Evolutionary conservation across 768 basidiomycete species (phyloP), one percentile per base, ranked within the genome.

Genomic region (Floccularia luteovirens): DNA sequence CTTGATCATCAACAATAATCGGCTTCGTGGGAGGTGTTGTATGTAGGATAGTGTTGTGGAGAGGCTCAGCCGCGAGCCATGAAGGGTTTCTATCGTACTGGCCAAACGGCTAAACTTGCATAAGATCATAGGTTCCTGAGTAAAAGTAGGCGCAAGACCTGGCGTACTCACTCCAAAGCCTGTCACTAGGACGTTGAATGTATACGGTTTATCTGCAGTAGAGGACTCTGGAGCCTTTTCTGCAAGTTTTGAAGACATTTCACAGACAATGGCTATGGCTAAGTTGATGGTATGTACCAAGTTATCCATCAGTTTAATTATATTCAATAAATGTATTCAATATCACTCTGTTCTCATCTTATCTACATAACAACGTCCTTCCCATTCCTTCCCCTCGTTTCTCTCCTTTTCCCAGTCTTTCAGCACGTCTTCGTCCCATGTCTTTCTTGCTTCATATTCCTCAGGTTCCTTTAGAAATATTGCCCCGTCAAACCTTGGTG

Each of bases 21-120:
- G 58, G 47, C 21, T 52, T 55, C 22, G 50, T 43, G 19, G 60
- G 49, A 6, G 60, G 49, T 46, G 74, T 67, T 20, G 66, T 58
- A 19, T 54, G 59, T 6, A 82, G 58, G 42, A 74, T 48, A 30
- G 64, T 60, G 53, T 83, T 74, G 49, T 82, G 77, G 16, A 86
- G 63, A 7, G 75, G 67, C 44, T 72, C 62, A 8, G 79, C 80
- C 24, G 82, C 81, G 5, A 79, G 64, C 82, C 83, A 85, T 16
- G 82, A 84, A 2, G 83, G 82, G 50, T 85, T 85, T 41, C 67
- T 66, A 37, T 61, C 50, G 48, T 72, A 73, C 14, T 73, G 69
- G 37, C 65, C 57, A 55, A 77, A 79, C 20, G 80, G 77, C 75
- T 79, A 51, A 45, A 36, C 45, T 51, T 46, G 33, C 43, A 35